Conservation (phyloP, 176 grass and related monocot species). For the Areca catechu region DNA sequence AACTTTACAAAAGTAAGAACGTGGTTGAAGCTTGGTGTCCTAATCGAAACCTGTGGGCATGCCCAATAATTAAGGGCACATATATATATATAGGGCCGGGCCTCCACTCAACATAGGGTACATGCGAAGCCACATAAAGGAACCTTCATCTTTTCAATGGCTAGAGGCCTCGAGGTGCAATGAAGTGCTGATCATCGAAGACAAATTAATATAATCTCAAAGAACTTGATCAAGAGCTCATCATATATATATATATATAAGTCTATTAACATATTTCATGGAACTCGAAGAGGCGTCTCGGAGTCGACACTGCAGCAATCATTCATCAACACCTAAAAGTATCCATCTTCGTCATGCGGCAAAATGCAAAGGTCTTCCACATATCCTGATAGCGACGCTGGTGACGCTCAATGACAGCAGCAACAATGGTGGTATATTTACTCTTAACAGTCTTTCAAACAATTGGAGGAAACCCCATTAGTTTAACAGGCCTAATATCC, state of each 20-base stretch:
- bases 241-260: no score
- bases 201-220: neutral
- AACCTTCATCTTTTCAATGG: no score
- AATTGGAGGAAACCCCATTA: neutral
- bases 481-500: neutral
- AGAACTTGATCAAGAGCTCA: neutral
- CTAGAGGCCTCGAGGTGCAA: no score
- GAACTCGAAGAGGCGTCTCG: constrained; percentile 3
- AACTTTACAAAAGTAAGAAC: no score
- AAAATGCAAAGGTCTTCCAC: neutral
- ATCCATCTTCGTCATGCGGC: neutral
- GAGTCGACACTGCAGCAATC: neutral
- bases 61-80: no score
- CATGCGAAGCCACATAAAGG: no score
- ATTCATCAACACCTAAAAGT: neutral
- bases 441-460: neutral
- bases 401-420: neutral
- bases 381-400: neutral
- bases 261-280: neutral
- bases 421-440: neutral
- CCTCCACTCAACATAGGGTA: no score
- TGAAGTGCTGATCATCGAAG: neutral
- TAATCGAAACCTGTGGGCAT: no score
- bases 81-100: no score
- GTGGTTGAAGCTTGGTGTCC: no score